Base-by-base conservation (phyloP, 768 basidiomycete species). In the Boletus coccyginus region DNA sequence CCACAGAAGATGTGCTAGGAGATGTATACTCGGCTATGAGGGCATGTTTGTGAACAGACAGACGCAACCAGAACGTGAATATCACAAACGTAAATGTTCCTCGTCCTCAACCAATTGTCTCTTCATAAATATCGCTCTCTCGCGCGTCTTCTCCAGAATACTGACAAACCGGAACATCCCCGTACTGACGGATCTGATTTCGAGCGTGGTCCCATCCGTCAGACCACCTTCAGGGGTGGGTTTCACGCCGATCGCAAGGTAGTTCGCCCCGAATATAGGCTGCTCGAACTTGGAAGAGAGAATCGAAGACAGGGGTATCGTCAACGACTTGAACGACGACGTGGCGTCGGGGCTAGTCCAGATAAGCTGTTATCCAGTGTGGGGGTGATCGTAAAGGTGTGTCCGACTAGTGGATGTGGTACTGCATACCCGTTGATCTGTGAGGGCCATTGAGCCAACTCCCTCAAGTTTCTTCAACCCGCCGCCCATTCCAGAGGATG, bases 81-180 rank as follows among this genome's bases (percentile, higher is more conserved):
- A 39, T 46, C 38, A 73, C 70, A 10, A 57, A 71, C 70, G 70
- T 44, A 71, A 32, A 54, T 65, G 47, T 24, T 71, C 70, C 16
- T 73, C 72, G 12, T 71, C 72, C n/a, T 70, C 70, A 42, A 72
- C 52, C 19, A 57, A 59, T 67, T 84, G 83, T 46, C 87, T 75
- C 67, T 77, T 85, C 89, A 90, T 90, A 62, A 86, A 89, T 49
- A 90, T 82, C 16, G 83, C 83, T 46, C 81, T 75, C 73, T 92
- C 89, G 49, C 90, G 80, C 35, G 87, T 82, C 77, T 92, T 92
- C 73, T 90, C 88, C 50, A 93, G 71, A 27, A 83, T 69, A 46
- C 80, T 82, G 38, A 86, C 83, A 62, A 93, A 93, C 66, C 84
- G 77, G 64, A 90, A 90, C 76, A 91, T 82, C 13, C 83, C 80